A percentile compares a stretch with the other conserved stretches of the same genome.
Conservation (phyloP, 2,329 filamentous ascomycete genomes). For the Neofusicoccum umdonicola region DNA sequence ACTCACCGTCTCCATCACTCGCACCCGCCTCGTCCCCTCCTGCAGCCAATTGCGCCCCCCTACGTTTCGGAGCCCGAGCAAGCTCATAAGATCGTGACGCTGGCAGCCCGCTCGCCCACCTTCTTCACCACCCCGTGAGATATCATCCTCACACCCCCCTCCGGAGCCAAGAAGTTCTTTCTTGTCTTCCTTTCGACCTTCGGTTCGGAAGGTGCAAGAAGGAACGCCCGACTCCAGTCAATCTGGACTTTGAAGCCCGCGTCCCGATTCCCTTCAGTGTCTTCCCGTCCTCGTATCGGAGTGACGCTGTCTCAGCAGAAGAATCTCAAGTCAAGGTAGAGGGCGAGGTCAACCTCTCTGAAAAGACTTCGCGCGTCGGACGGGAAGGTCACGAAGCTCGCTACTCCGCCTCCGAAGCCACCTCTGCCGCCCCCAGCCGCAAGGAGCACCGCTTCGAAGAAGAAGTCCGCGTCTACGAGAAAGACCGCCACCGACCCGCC, state of each 20-base stretch:
- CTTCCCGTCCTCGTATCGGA: conserved; percentile 97
- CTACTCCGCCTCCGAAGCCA: conserved; percentile 50
- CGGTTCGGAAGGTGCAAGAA: conserved; percentile 67
- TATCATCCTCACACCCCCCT: conserved; percentile 23
- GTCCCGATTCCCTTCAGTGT: conserved; percentile 99
- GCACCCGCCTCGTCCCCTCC: conserved; percentile 35
- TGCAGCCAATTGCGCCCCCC: conserved; percentile 37
- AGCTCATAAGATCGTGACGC: conserved; percentile 29
- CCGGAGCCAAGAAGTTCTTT: conserved; percentile 53
- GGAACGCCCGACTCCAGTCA: conserved; percentile 78
- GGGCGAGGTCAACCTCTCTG: conserved; percentile 77
- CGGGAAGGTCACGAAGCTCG: conserved; percentile 94
- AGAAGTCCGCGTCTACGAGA: conserved; percentile 81
- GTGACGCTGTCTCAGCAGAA: conserved; percentile 60
- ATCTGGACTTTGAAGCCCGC: conserved; percentile 99
- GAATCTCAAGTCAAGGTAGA: conserved; percentile 78
- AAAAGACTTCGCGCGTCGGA: conserved; percentile 78
- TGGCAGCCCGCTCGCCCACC: conserved; percentile 25
- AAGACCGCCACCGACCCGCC: conserved; percentile 71
- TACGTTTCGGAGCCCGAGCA: conserved; percentile 22
- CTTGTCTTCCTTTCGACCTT: conserved; percentile 66
- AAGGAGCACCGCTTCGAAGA: conserved; percentile 68
- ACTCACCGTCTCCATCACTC: conserved; percentile 30
- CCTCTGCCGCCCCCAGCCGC: conserved; percentile 48
- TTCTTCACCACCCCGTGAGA: conserved; percentile 11